phyloP scores from a whole-genome alignment of 306 rosid species.

The Pterocarpus macrocarpus region DNA sequence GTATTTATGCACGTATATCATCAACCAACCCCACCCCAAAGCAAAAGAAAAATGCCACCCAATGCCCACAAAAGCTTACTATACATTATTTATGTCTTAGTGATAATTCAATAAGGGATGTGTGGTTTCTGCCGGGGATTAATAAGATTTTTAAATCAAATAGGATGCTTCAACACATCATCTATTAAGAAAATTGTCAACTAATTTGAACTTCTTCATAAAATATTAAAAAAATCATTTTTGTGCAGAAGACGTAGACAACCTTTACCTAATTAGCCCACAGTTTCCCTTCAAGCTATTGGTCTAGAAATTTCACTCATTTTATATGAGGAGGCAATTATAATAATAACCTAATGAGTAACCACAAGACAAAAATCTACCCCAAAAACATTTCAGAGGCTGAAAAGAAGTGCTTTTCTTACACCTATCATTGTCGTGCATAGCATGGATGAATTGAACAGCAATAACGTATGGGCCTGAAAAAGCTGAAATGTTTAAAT shows the following conservation, averaged over 20 bases:
- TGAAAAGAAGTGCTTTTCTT: neutral
- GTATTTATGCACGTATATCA: neutral
- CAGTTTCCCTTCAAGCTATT: conserved; percentile 22
- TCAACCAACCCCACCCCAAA: neutral
- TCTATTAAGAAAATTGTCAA: neutral
- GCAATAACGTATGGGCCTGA: neutral
- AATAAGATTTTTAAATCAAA: neutral
- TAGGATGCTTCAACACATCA: neutral
- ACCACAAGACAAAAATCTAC: neutral
- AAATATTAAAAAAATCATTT: neutral
- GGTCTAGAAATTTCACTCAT: neutral
- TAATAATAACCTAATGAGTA: neutral
- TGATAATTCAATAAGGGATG: neutral
- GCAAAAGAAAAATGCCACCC: neutral
- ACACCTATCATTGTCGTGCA: neutral
- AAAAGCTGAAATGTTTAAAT: neutral
- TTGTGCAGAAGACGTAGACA: neutral
- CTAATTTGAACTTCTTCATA: neutral
- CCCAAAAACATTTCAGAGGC: neutral
- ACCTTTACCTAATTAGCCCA: neutral
- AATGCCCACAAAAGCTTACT: neutral
- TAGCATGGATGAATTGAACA: neutral
- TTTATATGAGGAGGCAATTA: neutral
- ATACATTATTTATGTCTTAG: neutral
- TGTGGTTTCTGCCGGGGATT: neutral